These are phyloP conservation scores for Dactylellina cionopaga DNA, from an alignment of 2,329 filamentous ascomycete genomes.

Conservation along the genomic window DNA sequence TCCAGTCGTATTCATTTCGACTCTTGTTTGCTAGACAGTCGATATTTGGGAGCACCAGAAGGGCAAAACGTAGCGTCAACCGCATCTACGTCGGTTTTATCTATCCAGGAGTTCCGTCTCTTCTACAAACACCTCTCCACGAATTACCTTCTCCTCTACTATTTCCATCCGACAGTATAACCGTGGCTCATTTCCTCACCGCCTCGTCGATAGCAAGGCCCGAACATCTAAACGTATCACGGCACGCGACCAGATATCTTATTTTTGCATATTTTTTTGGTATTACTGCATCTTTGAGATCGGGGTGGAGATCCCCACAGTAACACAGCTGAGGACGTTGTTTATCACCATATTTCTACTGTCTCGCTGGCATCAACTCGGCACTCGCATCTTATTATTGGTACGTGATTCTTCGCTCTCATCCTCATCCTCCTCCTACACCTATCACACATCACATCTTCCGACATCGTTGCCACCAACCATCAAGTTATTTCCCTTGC, in stretches of 20 bases:
- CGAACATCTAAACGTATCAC: not conserved
- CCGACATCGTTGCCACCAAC: too few species aligned
- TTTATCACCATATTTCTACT: slow-evolving; percentile 35
- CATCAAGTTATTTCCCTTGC: too few species aligned
- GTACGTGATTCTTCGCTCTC: slow-evolving; percentile 43
- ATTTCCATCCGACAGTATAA: not conserved
- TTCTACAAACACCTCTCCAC: slow-evolving; percentile 23
- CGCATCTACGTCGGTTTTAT: slow-evolving; percentile 40
- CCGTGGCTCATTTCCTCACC: not conserved
- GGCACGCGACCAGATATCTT: slow-evolving; percentile 37
- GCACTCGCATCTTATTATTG: slow-evolving; percentile 35
- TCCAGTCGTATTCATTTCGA: slow-evolving; percentile 22
- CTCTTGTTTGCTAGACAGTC: slow-evolving; percentile 24
- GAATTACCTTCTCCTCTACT: not conserved
- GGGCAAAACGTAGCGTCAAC: slow-evolving; percentile 22
- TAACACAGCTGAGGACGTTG: slow-evolving; percentile 26
- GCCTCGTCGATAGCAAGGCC: not conserved
- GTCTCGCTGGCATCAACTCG: slow-evolving; percentile 37
- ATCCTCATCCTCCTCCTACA: too few species aligned
- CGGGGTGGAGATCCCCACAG: slow-evolving; percentile 44
- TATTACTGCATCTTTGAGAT: slow-evolving; percentile 40
- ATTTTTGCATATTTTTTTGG: slow-evolving; percentile 28
- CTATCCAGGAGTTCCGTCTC: slow-evolving; percentile 32
- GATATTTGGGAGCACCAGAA: slow-evolving; percentile 15
- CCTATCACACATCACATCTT: too few species aligned